phyloP scores from a whole-genome alignment of 1,139 yeast species.

The Kodamaea arcana region DNA sequence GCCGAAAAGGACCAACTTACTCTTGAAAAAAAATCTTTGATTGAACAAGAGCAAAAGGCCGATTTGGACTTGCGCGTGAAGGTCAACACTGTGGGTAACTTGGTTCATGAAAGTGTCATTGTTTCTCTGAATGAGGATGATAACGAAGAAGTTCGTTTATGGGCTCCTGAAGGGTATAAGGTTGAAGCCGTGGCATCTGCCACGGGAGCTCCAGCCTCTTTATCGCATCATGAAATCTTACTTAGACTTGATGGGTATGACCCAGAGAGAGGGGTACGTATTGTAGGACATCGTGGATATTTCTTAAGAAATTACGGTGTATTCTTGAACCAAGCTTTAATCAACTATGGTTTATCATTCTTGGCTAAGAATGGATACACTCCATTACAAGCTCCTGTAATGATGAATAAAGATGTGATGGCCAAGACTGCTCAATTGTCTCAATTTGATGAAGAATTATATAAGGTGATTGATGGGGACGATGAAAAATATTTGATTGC shows the following conservation, averaged over 20 bases:
- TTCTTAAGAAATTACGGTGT: constrained; percentile 94
- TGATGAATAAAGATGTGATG: constrained; percentile 99
- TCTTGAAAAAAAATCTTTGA: constrained; percentile 62
- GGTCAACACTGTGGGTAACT: constrained; percentile 87
- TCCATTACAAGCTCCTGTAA: constrained; percentile 97
- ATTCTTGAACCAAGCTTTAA: constrained; percentile 94
- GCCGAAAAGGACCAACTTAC: constrained; percentile 74
- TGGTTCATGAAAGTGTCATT: constrained; percentile 89
- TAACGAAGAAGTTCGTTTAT: constrained; percentile 79
- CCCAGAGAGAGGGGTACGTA: constrained; percentile 97
- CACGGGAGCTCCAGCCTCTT: constrained; percentile 69
- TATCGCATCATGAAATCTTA: constrained; percentile 94
- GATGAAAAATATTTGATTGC: constrained; percentile 98
- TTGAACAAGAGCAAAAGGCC: constrained; percentile 70
- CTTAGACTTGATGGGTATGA: constrained; percentile 96
- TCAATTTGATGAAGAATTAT: constrained; percentile 95
- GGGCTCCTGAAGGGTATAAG: constrained; percentile 69
- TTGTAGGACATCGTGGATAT: constrained; percentile 98
- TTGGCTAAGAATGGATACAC: constrained; percentile 75
- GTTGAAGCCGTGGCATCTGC: constrained; percentile 64
- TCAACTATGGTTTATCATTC: constrained; percentile 89
- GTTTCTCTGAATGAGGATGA: constrained; percentile 85
- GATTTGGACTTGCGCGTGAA: constrained; percentile 71
- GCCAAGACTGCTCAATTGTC: constrained; percentile 98
- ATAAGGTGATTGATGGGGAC: constrained; percentile 93